These are phyloP conservation scores for Verticillium dahliae DNA, from an alignment of 2,329 filamentous ascomycete genomes.

Conservation along the genomic window DNA sequence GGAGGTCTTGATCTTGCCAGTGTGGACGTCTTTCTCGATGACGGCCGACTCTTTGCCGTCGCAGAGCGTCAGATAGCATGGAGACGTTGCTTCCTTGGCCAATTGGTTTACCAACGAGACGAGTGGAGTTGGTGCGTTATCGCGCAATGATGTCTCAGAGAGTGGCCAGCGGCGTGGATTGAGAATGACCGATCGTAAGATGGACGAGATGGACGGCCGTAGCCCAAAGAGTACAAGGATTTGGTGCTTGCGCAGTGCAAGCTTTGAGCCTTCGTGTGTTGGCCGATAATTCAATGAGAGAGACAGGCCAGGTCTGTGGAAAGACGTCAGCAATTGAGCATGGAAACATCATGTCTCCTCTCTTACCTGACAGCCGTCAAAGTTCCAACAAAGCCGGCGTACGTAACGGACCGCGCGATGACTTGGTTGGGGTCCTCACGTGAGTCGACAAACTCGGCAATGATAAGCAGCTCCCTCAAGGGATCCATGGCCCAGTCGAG, in stretches of 20 bases:
- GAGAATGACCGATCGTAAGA: conserved; percentile 31
- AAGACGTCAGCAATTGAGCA: neutral
- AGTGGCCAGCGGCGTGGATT: neutral
- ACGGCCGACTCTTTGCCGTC: conserved; percentile 38
- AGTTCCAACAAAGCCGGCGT: conserved; percentile 44
- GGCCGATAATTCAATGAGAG: conserved; percentile 44
- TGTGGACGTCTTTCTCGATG: conserved; percentile 49
- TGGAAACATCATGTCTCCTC: too few relatives aligned
- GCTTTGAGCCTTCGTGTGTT: conserved; percentile 33
- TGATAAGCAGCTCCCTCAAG: conserved; percentile 41
- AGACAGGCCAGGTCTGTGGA: conserved; percentile 30
- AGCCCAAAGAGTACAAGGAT: conserved; percentile 46
- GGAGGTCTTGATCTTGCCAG: conserved; percentile 35
- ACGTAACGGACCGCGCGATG: conserved; percentile 39
- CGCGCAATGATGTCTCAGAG: neutral
- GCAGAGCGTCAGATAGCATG: conserved; percentile 51
- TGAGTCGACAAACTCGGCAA: conserved; percentile 39
- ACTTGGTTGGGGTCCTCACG: conserved; percentile 22
- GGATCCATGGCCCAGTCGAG: conserved; percentile 49
- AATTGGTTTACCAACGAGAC: conserved; percentile 15
- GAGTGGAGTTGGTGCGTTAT: neutral
- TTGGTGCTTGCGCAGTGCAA: conserved; percentile 38
- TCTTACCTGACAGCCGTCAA: conserved; percentile 40
- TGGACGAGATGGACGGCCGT: conserved; percentile 44
- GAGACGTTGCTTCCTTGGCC: conserved; percentile 34